These are phyloP conservation scores for Phytophthora macrochlamydospora DNA, from an alignment of 352 stramenopile genomes.

Conservation along the genomic window DNA sequence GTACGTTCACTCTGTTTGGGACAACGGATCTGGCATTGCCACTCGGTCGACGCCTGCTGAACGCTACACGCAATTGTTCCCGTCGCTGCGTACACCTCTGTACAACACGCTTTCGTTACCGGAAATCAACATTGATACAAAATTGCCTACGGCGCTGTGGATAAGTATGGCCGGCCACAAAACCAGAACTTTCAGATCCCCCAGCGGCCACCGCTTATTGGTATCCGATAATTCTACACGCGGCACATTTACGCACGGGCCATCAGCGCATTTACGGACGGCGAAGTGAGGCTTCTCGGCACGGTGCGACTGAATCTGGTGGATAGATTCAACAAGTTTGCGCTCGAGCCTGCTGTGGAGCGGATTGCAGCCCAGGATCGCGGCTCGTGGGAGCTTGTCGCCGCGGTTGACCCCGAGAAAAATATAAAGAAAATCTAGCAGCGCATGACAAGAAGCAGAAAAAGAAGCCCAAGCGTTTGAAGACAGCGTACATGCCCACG, in stretches of 20 bases:
- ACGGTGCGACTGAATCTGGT: slow-evolving; percentile 19
- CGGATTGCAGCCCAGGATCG: slow-evolving; percentile 1
- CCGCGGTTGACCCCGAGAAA: slow-evolving; percentile 12
- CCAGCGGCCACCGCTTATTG: background rate
- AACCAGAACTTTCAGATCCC: background rate
- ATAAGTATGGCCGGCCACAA: background rate
- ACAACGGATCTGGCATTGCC: no score
- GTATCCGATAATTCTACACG: background rate
- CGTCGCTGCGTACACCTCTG: no score
- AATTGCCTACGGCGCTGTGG: background rate
- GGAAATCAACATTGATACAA: background rate
- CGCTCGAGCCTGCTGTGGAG: background rate
- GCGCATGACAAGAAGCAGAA: background rate
- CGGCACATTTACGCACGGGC: background rate
- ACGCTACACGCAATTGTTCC: no score
- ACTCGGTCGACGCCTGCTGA: no score
- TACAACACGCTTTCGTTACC: background rate
- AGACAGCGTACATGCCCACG: slow-evolving; percentile 3
- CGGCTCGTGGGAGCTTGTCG: slow-evolving; percentile 9
- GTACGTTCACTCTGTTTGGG: no score
- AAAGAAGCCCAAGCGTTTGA: background rate
- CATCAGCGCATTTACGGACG: slow-evolving; percentile 12
- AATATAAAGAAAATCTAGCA: background rate
- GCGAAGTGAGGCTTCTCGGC: slow-evolving; percentile 10
- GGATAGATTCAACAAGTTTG: slow-evolving; percentile 18